Percentiles rank a stretch among this genome's conserved stretches.
phyloP scores from a whole-genome alignment of 306 rosid species.

The Cyclanthera cordifolia region DNA sequence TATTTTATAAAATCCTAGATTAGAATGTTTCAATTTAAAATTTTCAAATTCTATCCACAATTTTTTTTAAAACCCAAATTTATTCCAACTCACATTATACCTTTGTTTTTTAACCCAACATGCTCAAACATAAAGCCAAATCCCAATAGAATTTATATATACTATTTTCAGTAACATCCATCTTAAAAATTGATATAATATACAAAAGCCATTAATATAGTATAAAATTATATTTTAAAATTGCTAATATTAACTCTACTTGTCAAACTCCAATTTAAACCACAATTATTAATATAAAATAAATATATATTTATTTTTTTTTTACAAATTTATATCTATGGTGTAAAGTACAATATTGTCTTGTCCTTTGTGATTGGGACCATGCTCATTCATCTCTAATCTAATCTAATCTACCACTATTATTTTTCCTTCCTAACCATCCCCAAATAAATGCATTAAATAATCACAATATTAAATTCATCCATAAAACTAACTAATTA shows the following conservation, averaged over 20 bases:
- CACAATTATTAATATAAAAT: neutral
- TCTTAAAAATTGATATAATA: neutral
- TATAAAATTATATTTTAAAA: neutral
- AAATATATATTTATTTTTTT: too few species aligned
- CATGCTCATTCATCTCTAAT: neutral
- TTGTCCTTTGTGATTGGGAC: slow-evolving; percentile 10
- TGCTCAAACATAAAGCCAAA: neutral
- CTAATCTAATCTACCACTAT: neutral
- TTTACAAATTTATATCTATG: neutral
- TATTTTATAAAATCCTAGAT: too few species aligned
- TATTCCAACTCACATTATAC: too few species aligned
- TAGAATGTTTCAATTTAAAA: too few species aligned
- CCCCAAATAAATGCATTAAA: slow-evolving; percentile 7
- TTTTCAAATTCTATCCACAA: too few species aligned
- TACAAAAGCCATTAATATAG: neutral
- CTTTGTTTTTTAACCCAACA: neutral
- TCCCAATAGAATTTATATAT: neutral
- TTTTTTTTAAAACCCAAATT: too few species aligned
- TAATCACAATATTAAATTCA: neutral
- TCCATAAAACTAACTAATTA: neutral
- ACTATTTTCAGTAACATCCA: neutral
- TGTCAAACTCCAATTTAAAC: neutral
- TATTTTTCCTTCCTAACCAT: slow-evolving; percentile 4
- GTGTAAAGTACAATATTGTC: slow-evolving; percentile 6
- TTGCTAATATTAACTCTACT: neutral